A percentile compares a stretch with the other conserved stretches of the same genome.
Evolutionary conservation across 2,329 filamentous ascomycete species (phyloP).

Genomic region (Rhinocladiella mackenziei): DNA sequence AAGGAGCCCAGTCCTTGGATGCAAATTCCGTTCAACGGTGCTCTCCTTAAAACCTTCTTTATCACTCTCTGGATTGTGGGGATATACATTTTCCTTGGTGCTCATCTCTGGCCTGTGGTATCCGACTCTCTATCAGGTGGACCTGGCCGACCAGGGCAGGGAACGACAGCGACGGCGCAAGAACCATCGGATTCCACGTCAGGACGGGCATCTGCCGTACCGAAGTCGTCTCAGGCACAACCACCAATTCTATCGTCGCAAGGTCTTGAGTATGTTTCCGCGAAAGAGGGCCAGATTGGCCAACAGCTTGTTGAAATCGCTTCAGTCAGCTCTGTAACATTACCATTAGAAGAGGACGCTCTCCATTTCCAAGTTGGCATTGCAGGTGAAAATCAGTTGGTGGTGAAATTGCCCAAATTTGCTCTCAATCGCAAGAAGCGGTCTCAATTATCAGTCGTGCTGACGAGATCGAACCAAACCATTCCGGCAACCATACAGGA

Average conservation of each 20-base stretch:
- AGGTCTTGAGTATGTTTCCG: neutral
- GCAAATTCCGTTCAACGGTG: neutral
- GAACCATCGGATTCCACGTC: neutral
- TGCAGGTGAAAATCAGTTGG: conserved; percentile 10
- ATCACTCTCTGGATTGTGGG: conserved; percentile 12
- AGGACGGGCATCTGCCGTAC: neutral
- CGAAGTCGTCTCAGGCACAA: neutral
- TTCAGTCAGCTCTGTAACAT: conserved; percentile 1
- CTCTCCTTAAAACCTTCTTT: conserved; percentile 9
- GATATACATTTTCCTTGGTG: conserved; percentile 12
- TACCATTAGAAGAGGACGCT: conserved; percentile 9
- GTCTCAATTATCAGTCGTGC: conserved; percentile 45
- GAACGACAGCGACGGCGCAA: neutral
- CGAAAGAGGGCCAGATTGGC: neutral
- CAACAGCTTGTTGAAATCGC: conserved; percentile 5
- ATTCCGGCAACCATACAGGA: conserved; percentile 47
- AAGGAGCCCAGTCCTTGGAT: neutral
- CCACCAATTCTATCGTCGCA: neutral
- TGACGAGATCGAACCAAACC: conserved; percentile 42
- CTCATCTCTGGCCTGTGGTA: conserved; percentile 11
- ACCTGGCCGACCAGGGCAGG: too few relatives aligned
- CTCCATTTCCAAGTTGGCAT: conserved; percentile 19
- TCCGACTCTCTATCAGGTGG: conserved; percentile 1
- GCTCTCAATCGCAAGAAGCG: conserved; percentile 38
- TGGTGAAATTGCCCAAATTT: conserved; percentile 18